Base-by-base conservation (phyloP, 2,329 filamentous ascomycete genomes). In the Ophiognomonia clavigignenti-juglandacearum region DNA sequence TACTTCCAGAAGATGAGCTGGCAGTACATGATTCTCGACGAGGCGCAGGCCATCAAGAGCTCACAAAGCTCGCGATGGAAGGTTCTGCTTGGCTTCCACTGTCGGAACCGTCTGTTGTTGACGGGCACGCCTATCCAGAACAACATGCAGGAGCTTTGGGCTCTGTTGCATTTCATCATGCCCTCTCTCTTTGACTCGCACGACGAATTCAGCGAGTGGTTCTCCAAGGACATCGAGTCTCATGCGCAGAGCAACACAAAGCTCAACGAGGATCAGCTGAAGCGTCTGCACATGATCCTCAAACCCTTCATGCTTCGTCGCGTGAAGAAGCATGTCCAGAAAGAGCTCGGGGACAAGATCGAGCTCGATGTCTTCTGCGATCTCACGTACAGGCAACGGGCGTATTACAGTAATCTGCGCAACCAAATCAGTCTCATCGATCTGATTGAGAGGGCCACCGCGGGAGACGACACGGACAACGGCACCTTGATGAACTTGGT, bases 1-100 rank as follows among this genome's bases (percentile, higher is more conserved):
- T 98, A 98, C 67, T 97, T 98, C 72, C 92, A 96, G 69, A 97
- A 97, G 74, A 93, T 98, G 77, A 87, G 87, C 59, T 98, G 93
- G 93, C 93, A 97, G 70, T 97, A 98, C 73, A 98, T 98, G 93
- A 96, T 98, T 65, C 80, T 98, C 34, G 93, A 98, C 59, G 93
- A 98, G 68, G 93, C 93, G 2, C 93, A 98, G 64, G 93, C 93
- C 56, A 97, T 98, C 81, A 98, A 98, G 74, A 96, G 91, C 53
- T 96, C 93, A 1, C 83, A 88, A 60, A 96, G 90, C 72, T 96
- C 91, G 14, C 82, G 93, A 61, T 98, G 93, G 93, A 98, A 97
- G 78, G 91, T 86, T 56, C 69, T 98, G 54, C 75, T 98, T 39
- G 86, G 86, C 42, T 97, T 97, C 75, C 88, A 95, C 64, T 97